These are phyloP conservation scores for Podospora didyma DNA, from an alignment of 495 filamentous ascomycete genomes.

Conservation along the genomic window DNA sequence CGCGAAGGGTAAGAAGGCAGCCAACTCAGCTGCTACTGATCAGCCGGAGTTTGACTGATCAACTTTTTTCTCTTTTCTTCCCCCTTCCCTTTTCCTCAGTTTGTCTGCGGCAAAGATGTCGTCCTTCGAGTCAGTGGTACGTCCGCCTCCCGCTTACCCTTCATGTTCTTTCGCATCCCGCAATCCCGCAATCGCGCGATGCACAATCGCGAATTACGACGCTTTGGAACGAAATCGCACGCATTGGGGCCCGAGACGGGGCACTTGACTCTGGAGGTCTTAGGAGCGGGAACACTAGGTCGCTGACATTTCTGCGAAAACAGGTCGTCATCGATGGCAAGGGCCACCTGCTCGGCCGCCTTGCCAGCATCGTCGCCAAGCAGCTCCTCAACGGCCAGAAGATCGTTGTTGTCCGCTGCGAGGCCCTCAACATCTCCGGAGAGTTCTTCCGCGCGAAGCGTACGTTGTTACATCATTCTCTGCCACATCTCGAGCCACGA, in stretches of 20 bases:
- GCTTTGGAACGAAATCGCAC: background rate
- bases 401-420: constrained; percentile 98
- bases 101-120: constrained; percentile 76
- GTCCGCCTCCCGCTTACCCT: constrained; percentile 42
- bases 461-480: constrained; percentile 56
- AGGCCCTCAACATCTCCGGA: constrained; percentile 99
- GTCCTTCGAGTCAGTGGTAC: constrained; percentile 93
- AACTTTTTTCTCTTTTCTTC: constrained; percentile 30
- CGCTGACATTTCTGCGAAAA: constrained; percentile 26
- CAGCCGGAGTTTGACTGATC: constrained; percentile 34
- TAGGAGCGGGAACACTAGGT: background rate
- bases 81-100: constrained; percentile 26
- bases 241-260: background rate
- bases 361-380: constrained; percentile 98
- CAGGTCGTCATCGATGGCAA: constrained; percentile 99
- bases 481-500: constrained; percentile 7
- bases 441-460: constrained; percentile 99
- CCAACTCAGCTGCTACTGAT: constrained; percentile 31
- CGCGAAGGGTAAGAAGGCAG: constrained; percentile 33
- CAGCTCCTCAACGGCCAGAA: constrained; percentile 99
- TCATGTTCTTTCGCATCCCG: background rate
- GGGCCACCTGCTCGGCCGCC: constrained; percentile 97
- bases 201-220: background rate
- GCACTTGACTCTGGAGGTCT: background rate
- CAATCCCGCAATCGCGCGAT: background rate